Percentiles rank a stretch among this genome's conserved stretches.
phyloP scores from a whole-genome alignment of 164 flowering plant species.

The Kalanchoe fedtschenkoi region DNA sequence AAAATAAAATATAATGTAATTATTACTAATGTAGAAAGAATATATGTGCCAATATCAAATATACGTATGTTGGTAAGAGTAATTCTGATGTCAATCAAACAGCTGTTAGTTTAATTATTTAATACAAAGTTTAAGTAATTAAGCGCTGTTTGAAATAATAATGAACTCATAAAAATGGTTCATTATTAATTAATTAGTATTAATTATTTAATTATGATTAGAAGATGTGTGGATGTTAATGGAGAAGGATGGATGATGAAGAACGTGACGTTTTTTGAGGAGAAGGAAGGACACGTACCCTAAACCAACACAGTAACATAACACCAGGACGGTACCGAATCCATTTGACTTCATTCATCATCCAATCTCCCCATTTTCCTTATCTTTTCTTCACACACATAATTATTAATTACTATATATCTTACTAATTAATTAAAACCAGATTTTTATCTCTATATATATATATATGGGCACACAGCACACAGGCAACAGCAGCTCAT shows the following conservation, averaged over 20 bases:
- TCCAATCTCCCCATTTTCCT: background rate
- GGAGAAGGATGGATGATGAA: background rate
- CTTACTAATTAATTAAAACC: conserved; percentile 4
- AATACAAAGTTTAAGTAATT: too few relatives aligned
- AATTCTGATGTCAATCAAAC: too few relatives aligned
- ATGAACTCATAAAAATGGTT: too few relatives aligned
- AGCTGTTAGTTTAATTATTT: too few relatives aligned
- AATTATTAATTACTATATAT: background rate
- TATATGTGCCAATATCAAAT: too few relatives aligned
- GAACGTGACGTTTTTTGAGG: background rate
- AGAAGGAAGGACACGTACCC: conserved; percentile 27
- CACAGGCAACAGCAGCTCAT: too few relatives aligned
- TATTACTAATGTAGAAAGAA: too few relatives aligned
- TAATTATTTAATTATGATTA: background rate
- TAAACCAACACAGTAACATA: conserved; percentile 10
- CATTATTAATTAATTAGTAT: too few relatives aligned
- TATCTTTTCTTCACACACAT: background rate
- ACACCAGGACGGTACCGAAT: conserved; percentile 37
- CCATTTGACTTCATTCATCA: conserved; percentile 22
- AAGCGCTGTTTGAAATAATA: too few relatives aligned
- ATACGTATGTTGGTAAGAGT: too few relatives aligned
- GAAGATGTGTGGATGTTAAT: background rate
- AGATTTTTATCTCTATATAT: conserved; percentile 10
- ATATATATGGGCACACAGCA: conserved; percentile 2
- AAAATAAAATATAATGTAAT: too few relatives aligned